Conservation (phyloP, 2,329 filamentous ascomycete species). For the Hypocrella siamensis region DNA sequence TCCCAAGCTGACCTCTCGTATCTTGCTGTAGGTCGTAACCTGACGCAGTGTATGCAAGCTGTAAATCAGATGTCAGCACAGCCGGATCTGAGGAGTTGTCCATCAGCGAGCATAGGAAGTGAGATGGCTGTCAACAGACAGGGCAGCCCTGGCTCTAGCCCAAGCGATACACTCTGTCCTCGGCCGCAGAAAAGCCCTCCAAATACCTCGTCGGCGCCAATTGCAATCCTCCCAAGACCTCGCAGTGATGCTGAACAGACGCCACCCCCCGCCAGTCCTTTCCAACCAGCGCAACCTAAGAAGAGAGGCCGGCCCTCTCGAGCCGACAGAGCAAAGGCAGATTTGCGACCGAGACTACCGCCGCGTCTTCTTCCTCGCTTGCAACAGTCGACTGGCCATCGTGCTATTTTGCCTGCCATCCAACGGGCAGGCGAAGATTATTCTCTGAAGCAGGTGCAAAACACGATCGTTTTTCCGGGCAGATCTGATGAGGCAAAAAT, state of each 20-base stretch:
- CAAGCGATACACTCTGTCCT: conserved; percentile 1
- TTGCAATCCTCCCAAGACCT: conserved; percentile 11
- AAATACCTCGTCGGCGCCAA: not conserved
- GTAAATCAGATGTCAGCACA: conserved; percentile 21
- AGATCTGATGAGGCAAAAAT: not conserved
- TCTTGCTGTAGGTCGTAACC: conserved; percentile 24
- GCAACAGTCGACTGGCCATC: conserved; percentile 3
- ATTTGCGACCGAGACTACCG: conserved; percentile 16
- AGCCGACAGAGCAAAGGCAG: conserved; percentile 21
- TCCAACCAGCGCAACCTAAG: conserved; percentile 10
- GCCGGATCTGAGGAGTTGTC: conserved; percentile 17
- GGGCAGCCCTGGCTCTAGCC: not conserved
- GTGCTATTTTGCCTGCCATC: conserved; percentile 6
- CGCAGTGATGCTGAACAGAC: conserved; percentile 3
- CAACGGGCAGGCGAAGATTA: not conserved
- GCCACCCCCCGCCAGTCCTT: not conserved
- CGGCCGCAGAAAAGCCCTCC: conserved; percentile 1
- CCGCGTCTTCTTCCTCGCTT: conserved; percentile 17
- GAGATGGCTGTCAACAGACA: conserved; percentile 9
- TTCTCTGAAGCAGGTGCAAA: not conserved
- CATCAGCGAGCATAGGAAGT: conserved; percentile 16
- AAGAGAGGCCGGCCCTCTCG: conserved; percentile 31
- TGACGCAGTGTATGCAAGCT: conserved; percentile 28
- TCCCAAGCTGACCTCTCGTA: conserved; percentile 1
- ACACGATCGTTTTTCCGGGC: not conserved